Base-by-base conservation (phyloP, 2,329 filamentous ascomycete species). In the Drechslerella stenobrocha region DNA sequence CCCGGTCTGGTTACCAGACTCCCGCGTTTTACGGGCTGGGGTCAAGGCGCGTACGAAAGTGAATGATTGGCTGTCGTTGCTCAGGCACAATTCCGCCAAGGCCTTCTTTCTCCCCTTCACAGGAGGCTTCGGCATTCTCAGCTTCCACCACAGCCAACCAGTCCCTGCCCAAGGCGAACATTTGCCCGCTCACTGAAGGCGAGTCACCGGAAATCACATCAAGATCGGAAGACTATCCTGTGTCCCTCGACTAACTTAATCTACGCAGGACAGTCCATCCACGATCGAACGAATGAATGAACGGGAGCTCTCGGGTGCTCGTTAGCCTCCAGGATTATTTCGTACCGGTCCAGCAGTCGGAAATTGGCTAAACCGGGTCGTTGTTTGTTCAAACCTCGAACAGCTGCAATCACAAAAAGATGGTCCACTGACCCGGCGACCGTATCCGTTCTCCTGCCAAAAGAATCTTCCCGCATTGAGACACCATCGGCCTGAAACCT, bases 1-100 rank as follows among this genome's bases (percentile, higher is more conserved):
- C 63, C 63, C 55, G 63, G 63, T 56, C 51, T 67, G 60, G 63
- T 60, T 55, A 67, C 63, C 63, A 60, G 50, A 59, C 50, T 67
- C 63, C 63, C 63, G 63, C 63, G 63, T 67, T 67, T 60, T 67
- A 60, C 37, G 20, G 37, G 56, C 63, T 15, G 50, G 63, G 58
- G 55, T 30, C 30, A 58, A 67, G 55, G 63, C 63, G 63, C 63
- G 63, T 67, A 67, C 45, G 45, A 44, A 42, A 40, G 22, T 50
- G 35, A 42, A 50, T 67, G 63, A 67, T 67, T 67, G 63, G 63
- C 53, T 28, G 45, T 67, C 50, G 51, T 44, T 56, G 57, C 63
- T 59, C 63, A 67, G 63, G 63, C 55, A 60, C 63, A 32, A 37
- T 40, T 40, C 46, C 44, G 53, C 63, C 59, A 67, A 56, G 50